Conservation (phyloP, 2,329 filamentous ascomycete genomes). For the Exophiala viscosa region DNA sequence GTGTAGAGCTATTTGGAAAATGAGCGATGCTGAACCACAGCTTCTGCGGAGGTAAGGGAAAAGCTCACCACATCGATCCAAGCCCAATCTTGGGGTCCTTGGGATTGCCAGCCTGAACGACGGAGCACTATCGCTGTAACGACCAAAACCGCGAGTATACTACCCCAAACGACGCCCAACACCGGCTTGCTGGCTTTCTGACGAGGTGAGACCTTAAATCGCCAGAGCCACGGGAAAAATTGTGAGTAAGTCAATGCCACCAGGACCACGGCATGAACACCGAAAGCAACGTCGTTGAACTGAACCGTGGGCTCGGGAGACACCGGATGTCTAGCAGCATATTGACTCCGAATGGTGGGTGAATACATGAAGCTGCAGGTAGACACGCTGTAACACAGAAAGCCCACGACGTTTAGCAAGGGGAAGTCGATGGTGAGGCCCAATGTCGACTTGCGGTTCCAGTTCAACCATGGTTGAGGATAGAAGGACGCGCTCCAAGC, state of each 20-base stretch:
- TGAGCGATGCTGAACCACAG: constrained; percentile 46
- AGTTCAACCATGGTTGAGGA: constrained; percentile 81
- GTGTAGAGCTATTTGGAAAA: constrained; percentile 53
- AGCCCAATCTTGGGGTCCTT: constrained; percentile 52
- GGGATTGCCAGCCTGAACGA: constrained; percentile 40
- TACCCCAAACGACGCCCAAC: constrained; percentile 66
- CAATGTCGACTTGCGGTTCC: constrained; percentile 67
- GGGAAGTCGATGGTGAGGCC: constrained; percentile 89
- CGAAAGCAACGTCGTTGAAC: constrained; percentile 87
- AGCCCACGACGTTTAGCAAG: constrained; percentile 62
- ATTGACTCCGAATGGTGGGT: constrained; percentile 71
- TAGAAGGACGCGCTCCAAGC: constrained; percentile 91
- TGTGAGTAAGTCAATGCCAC: constrained; percentile 73
- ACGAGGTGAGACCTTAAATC: constrained; percentile 60
- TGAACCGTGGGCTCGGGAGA: constrained; percentile 77
- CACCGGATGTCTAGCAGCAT: constrained; percentile 71
- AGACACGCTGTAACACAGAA: constrained; percentile 67
- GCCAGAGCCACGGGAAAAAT: constrained; percentile 69
- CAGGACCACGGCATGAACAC: constrained; percentile 71
- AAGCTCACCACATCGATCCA: constrained; percentile 61
- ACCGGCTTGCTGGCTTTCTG: constrained; percentile 60
- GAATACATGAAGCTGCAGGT: constrained; percentile 76
- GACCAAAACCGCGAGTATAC: constrained; percentile 46
- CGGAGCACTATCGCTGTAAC: constrained; percentile 42
- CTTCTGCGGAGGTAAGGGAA: background rate